phyloP scores from a whole-genome alignment of 2,329 filamentous ascomycete species.

The Proliferodiscus dingleyae region DNA sequence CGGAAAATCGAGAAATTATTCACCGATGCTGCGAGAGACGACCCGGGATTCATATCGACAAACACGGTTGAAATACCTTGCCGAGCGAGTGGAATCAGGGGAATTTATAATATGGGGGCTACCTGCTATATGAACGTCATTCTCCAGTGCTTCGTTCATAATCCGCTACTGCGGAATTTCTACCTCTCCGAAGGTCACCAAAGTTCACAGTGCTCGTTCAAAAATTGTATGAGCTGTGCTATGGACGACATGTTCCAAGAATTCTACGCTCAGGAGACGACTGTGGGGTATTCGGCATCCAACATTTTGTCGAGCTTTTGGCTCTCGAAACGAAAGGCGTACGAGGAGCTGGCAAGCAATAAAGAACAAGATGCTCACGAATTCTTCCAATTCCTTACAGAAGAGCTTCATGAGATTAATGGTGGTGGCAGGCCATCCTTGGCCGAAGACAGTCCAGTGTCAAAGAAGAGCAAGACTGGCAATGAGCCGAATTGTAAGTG shows the following conservation, averaged over 20 bases:
- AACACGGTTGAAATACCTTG: constrained; percentile 81
- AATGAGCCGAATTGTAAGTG: constrained; percentile 60
- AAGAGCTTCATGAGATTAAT: constrained; percentile 82
- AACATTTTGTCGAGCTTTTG: constrained; percentile 86
- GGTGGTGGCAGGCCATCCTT: constrained; percentile 43
- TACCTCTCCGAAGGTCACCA: constrained; percentile 90
- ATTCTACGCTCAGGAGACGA: constrained; percentile 68
- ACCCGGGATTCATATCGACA: constrained; percentile 68
- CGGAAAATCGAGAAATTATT: constrained; percentile 71
- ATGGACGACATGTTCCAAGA: constrained; percentile 73
- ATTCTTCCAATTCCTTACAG: constrained; percentile 92
- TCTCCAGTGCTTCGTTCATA: constrained; percentile 87
- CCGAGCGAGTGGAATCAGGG: constrained; percentile 79
- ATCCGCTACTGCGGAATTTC: constrained; percentile 84
- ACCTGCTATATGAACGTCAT: constrained; percentile 98
- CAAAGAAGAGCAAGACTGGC: constrained; percentile 22
- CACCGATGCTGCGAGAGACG: constrained; percentile 60
- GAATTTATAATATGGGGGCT: constrained; percentile 96
- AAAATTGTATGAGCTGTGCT: constrained; percentile 62
- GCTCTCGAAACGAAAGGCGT: constrained; percentile 72
- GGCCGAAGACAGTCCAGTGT: constrained; percentile 19
- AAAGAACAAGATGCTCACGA: constrained; percentile 97
- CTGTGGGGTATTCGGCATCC: constrained; percentile 84
- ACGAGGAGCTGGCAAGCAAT: constrained; percentile 77
- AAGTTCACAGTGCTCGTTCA: constrained; percentile 62